phyloP scores from a whole-genome alignment of 371 early-diverging fungal genomes.

The Mucor indicus region DNA sequence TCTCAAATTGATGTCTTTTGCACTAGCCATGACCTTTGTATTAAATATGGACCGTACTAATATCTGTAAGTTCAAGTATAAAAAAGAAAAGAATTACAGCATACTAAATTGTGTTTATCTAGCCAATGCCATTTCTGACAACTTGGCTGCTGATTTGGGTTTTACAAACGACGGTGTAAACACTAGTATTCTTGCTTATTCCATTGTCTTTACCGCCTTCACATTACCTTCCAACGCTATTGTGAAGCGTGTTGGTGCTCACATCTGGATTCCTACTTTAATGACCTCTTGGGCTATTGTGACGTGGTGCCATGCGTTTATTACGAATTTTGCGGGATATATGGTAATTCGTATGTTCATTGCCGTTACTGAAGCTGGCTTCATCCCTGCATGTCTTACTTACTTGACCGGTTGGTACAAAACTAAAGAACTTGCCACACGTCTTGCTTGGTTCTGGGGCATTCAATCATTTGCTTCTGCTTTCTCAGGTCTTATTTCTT shows the following conservation, averaged over 20 bases:
- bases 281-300: slow-evolving; percentile 62
- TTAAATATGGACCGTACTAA: too few species aligned
- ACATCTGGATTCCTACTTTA: slow-evolving; percentile 57
- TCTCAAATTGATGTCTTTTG: too few species aligned
- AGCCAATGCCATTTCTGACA: too few species aligned
- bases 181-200: slow-evolving; percentile 26
- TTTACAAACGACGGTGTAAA: slow-evolving; percentile 31
- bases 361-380: slow-evolving; percentile 52
- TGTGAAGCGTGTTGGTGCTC: slow-evolving; percentile 52
- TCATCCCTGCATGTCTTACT: slow-evolving; percentile 55
- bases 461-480: slow-evolving; percentile 57
- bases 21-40: too few species aligned
- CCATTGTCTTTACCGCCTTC: slow-evolving; percentile 33
- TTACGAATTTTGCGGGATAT: slow-evolving; percentile 21
- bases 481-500: slow-evolving; percentile 56
- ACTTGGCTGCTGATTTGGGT: slow-evolving; percentile 31
- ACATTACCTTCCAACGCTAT: slow-evolving; percentile 48
- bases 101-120: too few species aligned
- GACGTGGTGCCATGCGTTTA: slow-evolving; percentile 41
- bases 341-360: slow-evolving; percentile 27
- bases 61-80: too few species aligned
- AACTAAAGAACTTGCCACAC: slow-evolving; percentile 51
- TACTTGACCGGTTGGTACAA: slow-evolving; percentile 63
- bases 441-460: slow-evolving; percentile 61
- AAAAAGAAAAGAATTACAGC: too few species aligned